Evolutionary conservation across 257 asterid genomes (phyloP), one percentile per base, ranked within the genome.

Genomic region (Striga asiatica): DNA sequence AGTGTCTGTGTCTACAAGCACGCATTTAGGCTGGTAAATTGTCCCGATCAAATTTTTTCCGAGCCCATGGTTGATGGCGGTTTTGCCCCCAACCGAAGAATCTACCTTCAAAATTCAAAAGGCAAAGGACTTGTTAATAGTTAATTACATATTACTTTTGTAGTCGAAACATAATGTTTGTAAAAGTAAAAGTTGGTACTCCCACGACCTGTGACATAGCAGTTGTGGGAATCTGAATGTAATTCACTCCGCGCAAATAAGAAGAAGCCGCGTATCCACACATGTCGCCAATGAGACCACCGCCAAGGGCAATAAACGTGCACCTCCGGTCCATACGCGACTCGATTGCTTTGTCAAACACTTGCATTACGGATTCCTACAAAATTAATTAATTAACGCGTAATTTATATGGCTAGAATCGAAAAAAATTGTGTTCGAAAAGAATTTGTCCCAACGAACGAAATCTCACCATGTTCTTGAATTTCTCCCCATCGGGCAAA

Each of bases 201-300:
- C n/a, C n/a, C n/a, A n/a, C n/a, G 29, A 63, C 51, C 35, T 16
- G 98, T 27, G 96, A 94, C 95, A 91, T 91, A 65, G 84, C 98
- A 37, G 98, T 87, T 2, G 98, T 87, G 2, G 98, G 98, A 71
- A 87, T 87, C 83, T 87, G 96, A 74, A 91, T 84, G 72, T 86
- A 91, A 74, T 84, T 91, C 65, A 91, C 96, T 62, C 98, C 98
- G 8, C 95, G 93, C 31, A 91, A 94, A 74, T 64, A 91, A 49
- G 96, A 76, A 54, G 98, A 96, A 14, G 98, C 96, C 10, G 98
- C 98, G 78, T 83, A 91, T 29, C 98, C 98, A 69, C 95, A 91
- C 96, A 87, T 89, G 76, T 91, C 96, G 35, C 98, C 98, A 42
- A 87, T 87, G 66, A 91, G 96, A 56, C 96, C 98, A 61, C 96